Evolutionary conservation across 495 filamentous ascomycete genomes (phyloP).

Genomic region (Penicillium cinerascens): DNA sequence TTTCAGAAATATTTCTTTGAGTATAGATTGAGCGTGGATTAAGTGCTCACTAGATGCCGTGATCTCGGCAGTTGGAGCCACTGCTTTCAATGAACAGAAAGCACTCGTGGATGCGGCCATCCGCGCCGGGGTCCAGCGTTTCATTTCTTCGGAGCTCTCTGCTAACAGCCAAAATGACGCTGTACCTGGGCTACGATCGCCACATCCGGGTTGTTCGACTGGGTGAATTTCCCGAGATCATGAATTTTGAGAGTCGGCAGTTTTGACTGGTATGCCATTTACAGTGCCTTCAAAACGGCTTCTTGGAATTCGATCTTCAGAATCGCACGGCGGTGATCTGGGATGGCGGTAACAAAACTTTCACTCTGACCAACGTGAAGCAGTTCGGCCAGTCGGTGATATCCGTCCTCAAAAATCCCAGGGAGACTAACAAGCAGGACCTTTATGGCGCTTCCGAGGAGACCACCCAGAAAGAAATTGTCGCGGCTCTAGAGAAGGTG

Average conservation of each 20-base stretch:
- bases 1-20: too few relatives aligned
- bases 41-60: too few relatives aligned
- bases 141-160: constrained; percentile 40
- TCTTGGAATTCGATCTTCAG: constrained; percentile 44
- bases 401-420: constrained; percentile 35
- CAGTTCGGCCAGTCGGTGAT: constrained; percentile 38
- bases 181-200: constrained; percentile 48
- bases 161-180: constrained; percentile 29
- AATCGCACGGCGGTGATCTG: constrained; percentile 43
- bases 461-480: constrained; percentile 44
- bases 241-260: background rate
- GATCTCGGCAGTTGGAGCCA: constrained; percentile 1
- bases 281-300: constrained; percentile 35
- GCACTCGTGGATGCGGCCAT: constrained; percentile 1
- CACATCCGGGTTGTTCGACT: constrained; percentile 50
- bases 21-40: too few relatives aligned
- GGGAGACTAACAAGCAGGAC: constrained; percentile 44
- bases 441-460: constrained; percentile 45
- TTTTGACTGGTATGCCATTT: background rate
- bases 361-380: constrained; percentile 39
- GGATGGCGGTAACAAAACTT: constrained; percentile 37
- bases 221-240: constrained; percentile 24
- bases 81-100: constrained; percentile 1
- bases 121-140: constrained; percentile 24
- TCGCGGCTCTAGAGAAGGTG: constrained; percentile 40